phyloP scores from a whole-genome alignment of 192 early-diverging fungal species.

The Coemansia sp. region DNA sequence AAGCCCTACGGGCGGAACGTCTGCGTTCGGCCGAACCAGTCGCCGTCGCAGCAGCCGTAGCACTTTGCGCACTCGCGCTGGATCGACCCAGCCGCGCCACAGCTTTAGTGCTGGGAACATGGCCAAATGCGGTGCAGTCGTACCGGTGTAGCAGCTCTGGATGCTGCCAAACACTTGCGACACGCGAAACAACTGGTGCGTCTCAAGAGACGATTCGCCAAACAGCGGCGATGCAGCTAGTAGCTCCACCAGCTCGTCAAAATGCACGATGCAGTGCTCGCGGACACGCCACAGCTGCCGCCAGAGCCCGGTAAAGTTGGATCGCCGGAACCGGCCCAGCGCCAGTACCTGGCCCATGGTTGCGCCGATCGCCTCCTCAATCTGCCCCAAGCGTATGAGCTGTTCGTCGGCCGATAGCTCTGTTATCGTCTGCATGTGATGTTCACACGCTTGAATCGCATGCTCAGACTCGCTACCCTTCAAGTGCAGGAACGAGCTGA shows the following conservation, averaged over 20 bases:
- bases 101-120: constrained; percentile 17
- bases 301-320: constrained; percentile 48
- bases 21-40: constrained; percentile 12
- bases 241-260: constrained; percentile 18
- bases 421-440: constrained; percentile 16
- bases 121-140: background rate
- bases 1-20: background rate
- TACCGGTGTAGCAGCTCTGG: constrained; percentile 19
- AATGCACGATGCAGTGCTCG: constrained; percentile 27
- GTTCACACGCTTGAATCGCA: constrained; percentile 34
- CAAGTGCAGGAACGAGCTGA: constrained; percentile 35
- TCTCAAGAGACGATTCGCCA: constrained; percentile 34
- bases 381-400: constrained; percentile 37
- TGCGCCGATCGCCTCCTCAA: constrained; percentile 36
- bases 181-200: constrained; percentile 39
- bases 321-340: constrained; percentile 41
- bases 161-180: constrained; percentile 33
- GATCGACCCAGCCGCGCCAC: constrained; percentile 51
- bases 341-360: constrained; percentile 34
- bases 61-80: constrained; percentile 15
- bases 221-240: constrained; percentile 36
- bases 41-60: constrained; percentile 16
- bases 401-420: constrained; percentile 28
- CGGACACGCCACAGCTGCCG: constrained; percentile 27
- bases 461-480: constrained; percentile 37